phyloP scores from a whole-genome alignment of 371 early-diverging fungal genomes.

The Dentiscutata heterogama region DNA sequence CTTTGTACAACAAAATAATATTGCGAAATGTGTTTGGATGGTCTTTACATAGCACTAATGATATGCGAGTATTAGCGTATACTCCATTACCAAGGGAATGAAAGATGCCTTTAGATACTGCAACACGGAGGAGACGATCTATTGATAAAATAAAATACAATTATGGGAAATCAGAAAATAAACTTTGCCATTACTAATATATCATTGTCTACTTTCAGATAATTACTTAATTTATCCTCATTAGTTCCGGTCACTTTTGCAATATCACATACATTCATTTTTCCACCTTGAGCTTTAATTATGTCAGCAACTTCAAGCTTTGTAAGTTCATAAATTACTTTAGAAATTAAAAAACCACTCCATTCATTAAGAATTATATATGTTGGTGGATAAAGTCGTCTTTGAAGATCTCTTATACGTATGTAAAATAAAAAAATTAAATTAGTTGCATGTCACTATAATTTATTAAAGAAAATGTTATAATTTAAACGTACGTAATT shows the following conservation, averaged over 20 bases:
- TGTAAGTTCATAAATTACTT: not conserved
- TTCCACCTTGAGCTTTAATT: not conserved
- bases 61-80: not conserved
- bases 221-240: not conserved
- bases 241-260: not conserved
- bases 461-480: not conserved
- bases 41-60: not conserved
- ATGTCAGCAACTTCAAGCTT: not conserved
- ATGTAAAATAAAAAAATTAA: not conserved
- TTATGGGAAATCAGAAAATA: too few species aligned
- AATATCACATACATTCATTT: not conserved
- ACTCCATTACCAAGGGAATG: not conserved
- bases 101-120: constrained; percentile 1
- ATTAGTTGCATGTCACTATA: not conserved
- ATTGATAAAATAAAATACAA: too few species aligned
- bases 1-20: not conserved
- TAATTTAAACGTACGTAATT: not conserved
- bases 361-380: not conserved
- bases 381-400: not conserved
- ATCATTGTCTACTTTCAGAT: too few species aligned
- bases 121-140: not conserved
- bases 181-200: too few species aligned
- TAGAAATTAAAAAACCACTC: not conserved
- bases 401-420: not conserved
- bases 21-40: not conserved